Conservation (phyloP, 75 land plant genomes). For the Picea glauca region DNA sequence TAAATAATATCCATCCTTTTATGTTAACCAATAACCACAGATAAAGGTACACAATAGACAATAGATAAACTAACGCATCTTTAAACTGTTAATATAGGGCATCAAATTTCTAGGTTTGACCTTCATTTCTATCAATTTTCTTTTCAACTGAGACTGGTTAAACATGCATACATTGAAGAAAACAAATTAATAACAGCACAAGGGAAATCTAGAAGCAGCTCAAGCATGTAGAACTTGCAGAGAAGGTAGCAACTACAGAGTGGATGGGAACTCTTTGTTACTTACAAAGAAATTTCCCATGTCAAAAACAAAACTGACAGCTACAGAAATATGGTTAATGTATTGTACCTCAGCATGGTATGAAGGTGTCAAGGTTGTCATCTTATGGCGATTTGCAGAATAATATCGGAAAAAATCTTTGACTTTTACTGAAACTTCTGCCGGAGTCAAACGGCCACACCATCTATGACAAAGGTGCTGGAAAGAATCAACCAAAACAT, state of each 20-base stretch:
- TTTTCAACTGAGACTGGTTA: no score
- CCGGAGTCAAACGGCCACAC: conserved; percentile 66
- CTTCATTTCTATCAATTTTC: background rate
- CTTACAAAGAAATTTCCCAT: background rate
- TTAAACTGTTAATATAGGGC: no score
- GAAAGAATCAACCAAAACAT: conserved; percentile 8
- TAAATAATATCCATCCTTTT: background rate
- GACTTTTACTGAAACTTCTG: conserved; percentile 83
- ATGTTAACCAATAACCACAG: no score
- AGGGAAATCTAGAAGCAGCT: background rate
- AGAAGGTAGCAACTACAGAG: background rate
- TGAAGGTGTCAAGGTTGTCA: conserved; percentile 93
- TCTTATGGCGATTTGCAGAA: conserved; percentile 90
- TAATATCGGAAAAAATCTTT: conserved; percentile 92
- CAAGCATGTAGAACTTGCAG: no score
- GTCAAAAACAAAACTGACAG: background rate
- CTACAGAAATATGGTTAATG: background rate
- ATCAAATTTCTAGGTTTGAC: background rate
- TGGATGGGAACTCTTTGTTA: background rate
- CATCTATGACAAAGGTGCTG: conserved; percentile 82
- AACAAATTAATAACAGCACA: background rate
- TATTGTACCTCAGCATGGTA: conserved; percentile 91
- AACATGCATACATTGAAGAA: background rate
- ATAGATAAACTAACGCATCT: no score
- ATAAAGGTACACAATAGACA: no score